Conservation (phyloP, 2,329 filamentous ascomycete species). For the Dactylonectria macrodidyma region DNA sequence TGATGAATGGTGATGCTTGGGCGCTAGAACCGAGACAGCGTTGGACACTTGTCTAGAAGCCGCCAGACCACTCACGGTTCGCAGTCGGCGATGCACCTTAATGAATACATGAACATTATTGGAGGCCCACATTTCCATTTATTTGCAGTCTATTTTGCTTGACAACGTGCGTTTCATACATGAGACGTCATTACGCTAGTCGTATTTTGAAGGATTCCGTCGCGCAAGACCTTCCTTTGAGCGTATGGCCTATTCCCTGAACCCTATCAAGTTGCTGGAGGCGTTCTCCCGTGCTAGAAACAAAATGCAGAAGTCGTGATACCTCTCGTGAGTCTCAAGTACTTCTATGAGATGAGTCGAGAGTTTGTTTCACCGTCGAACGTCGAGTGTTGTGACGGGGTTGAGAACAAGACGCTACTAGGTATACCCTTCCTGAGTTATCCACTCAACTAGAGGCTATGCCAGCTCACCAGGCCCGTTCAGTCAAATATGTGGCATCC, state of each 20-base stretch:
- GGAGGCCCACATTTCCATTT: neutral
- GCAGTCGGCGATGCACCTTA: slow-evolving; percentile 46
- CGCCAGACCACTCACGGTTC: slow-evolving; percentile 39
- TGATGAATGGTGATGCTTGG: slow-evolving; percentile 37
- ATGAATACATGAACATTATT: slow-evolving; percentile 49
- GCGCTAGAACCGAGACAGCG: slow-evolving; percentile 42
- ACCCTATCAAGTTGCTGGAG: neutral
- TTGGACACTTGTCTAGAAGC: slow-evolving; percentile 44
- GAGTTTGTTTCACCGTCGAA: too few relatives aligned
- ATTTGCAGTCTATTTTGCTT: neutral
- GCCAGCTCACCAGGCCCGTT: neutral
- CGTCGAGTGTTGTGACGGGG: too few relatives aligned
- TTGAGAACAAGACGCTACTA: too few relatives aligned
- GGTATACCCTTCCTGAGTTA: too few relatives aligned
- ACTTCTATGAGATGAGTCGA: too few relatives aligned
- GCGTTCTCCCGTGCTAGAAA: neutral
- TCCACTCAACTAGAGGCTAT: neutral
- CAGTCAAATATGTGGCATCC: neutral
- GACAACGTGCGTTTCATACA: neutral
- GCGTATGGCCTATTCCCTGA: too few relatives aligned
- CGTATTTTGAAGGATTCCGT: neutral
- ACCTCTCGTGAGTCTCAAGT: too few relatives aligned
- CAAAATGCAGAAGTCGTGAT: neutral
- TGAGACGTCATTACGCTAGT: neutral
- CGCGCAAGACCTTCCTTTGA: neutral